Evolutionary conservation across 2,329 filamentous ascomycete species (phyloP).

Genomic region (Pestalotiopsis sp.): DNA sequence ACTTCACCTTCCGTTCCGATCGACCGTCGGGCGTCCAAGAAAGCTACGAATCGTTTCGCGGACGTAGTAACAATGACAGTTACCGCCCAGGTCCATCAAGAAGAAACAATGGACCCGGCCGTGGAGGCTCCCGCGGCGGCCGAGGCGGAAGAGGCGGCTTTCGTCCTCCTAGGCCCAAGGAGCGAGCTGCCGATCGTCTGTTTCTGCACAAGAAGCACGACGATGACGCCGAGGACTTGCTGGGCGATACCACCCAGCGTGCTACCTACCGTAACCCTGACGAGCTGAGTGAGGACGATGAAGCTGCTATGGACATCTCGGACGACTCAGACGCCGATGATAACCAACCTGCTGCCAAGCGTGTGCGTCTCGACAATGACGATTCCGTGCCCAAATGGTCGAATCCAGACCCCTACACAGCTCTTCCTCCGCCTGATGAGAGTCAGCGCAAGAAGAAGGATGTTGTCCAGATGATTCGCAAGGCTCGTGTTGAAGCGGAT

Average conservation of each 20-base stretch:
- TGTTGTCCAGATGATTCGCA: constrained; percentile 88
- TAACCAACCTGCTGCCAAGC: constrained; percentile 46
- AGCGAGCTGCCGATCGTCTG: constrained; percentile 36
- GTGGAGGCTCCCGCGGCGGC: constrained; percentile 17
- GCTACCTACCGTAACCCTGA: constrained; percentile 58
- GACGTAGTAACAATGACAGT: constrained; percentile 16
- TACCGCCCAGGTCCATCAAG: constrained; percentile 12
- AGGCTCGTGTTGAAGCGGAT: constrained; percentile 71
- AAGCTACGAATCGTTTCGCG: constrained; percentile 33
- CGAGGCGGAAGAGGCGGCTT: constrained; percentile 10
- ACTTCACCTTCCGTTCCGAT: constrained; percentile 60
- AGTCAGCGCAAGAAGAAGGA: constrained; percentile 76
- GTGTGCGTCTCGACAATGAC: constrained; percentile 38
- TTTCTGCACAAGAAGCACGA: constrained; percentile 48
- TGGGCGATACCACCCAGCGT: constrained; percentile 47
- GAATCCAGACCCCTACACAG: constrained; percentile 93
- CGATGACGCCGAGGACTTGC: constrained; percentile 45
- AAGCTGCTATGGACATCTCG: constrained; percentile 67
- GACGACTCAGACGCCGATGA: constrained; percentile 47
- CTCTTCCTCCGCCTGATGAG: constrained; percentile 78
- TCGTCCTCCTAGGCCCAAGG: constrained; percentile 13
- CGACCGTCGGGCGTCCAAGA: constrained; percentile 53
- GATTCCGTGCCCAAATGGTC: constrained; percentile 78
- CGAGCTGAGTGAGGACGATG: constrained; percentile 64
- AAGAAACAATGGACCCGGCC: constrained; percentile 2